phyloP scores from a whole-genome alignment of 208 protist species.

The Naegleria lovaniensis region DNA sequence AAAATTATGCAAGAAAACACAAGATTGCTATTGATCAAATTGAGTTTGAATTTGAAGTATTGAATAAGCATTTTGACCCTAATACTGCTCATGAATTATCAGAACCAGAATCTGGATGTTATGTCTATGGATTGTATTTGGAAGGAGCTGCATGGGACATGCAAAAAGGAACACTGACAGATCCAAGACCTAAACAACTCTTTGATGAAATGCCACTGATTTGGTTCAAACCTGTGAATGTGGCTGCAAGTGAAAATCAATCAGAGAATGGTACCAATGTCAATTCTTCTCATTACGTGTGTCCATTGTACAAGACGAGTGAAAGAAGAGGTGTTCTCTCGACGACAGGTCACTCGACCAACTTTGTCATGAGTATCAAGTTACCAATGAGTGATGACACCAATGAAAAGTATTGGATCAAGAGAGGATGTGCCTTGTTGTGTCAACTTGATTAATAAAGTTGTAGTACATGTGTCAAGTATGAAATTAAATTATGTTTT shows the following conservation, averaged over 20 bases:
- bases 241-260: not conserved
- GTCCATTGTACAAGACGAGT: constrained; percentile 93
- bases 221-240: constrained; percentile 73
- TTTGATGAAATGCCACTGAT: constrained; percentile 82
- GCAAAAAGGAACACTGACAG: constrained; percentile 56
- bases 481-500: no score
- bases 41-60: constrained; percentile 76
- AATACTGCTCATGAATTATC: not conserved
- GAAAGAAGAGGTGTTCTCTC: constrained; percentile 86
- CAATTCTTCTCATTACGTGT: constrained; percentile 68
- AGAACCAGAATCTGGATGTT: constrained; percentile 46
- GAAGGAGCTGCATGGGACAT: constrained; percentile 90
- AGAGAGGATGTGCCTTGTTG: constrained; percentile 69
- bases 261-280: constrained; percentile 39
- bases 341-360: constrained; percentile 96
- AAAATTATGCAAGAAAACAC: constrained; percentile 89
- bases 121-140: constrained; percentile 89
- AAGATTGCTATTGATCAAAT: constrained; percentile 90
- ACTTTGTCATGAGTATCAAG: constrained; percentile 91
- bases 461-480: no score
- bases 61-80: constrained; percentile 27
- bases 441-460: constrained; percentile 36
- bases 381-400: constrained; percentile 69
- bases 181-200: constrained; percentile 89
- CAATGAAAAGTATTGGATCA: constrained; percentile 82